A percentile compares a stretch with the other conserved stretches of the same genome.
These are phyloP conservation scores for Alnus rubra DNA, from an alignment of 306 rosid genomes.

Conservation along the genomic window DNA sequence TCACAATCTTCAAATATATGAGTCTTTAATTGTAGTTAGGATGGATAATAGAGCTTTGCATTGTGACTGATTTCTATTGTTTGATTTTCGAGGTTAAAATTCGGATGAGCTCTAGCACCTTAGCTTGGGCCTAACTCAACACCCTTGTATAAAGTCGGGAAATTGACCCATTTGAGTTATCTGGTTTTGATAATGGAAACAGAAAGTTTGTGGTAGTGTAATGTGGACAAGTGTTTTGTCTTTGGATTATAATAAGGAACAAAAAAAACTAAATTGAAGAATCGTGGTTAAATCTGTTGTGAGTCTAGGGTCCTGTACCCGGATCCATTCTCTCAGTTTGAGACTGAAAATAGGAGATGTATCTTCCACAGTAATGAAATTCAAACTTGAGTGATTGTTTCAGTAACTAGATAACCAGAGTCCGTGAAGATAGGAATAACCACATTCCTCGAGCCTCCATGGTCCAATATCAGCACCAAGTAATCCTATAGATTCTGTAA, in stretches of 20 bases:
- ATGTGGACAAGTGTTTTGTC: neutral
- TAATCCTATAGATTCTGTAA: neutral
- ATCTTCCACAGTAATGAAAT: neutral
- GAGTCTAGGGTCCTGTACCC: neutral
- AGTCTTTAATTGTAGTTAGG: too few relatives aligned
- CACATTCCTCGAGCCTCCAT: neutral
- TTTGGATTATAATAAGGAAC: neutral
- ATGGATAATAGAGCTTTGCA: neutral
- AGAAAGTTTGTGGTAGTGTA: neutral
- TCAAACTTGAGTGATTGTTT: neutral
- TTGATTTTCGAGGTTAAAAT: neutral
- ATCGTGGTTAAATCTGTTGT: neutral
- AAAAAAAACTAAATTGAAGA: neutral
- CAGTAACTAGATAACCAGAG: neutral
- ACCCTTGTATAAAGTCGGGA: neutral
- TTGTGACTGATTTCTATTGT: neutral
- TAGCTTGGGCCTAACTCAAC: neutral
- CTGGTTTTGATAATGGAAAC: neutral
- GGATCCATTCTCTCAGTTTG: neutral
- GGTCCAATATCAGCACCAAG: neutral
- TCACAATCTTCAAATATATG: too few relatives aligned
- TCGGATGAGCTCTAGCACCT: neutral
- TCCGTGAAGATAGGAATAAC: neutral
- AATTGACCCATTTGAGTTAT: neutral
- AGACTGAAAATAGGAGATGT: neutral